Base-by-base conservation (phyloP, 495 filamentous ascomycete genomes). In the Penicillium antarcticum region DNA sequence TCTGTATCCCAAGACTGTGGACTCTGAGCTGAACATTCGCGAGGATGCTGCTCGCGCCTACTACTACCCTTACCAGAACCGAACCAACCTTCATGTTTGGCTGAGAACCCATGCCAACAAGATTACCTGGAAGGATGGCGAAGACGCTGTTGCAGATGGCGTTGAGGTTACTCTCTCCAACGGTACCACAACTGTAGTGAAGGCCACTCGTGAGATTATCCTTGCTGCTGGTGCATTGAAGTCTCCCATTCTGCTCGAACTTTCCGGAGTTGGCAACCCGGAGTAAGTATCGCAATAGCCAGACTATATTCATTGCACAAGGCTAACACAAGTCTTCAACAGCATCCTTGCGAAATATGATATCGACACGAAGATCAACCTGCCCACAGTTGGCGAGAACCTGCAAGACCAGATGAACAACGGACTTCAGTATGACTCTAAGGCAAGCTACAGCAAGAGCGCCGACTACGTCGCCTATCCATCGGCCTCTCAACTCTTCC, bases 331-430 rank as follows among this genome's bases (percentile, higher is more conserved):
- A 12, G 37, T 17, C 10, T 24, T 3, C 8, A 24, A 21, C 11
- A 60, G 57, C 16, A 40, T 61, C 33, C 57, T 61, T 9, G 54
- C 57, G 9, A 57, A 57, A 35, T 57, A 57, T 26, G 43, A 18
- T 5, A 61, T 61, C 29, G n/a, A 51, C 14, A 53, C 53, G 16
- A 61, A 57, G 26, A 23, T 61, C 26, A 51, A 57, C 34, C 43
- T 61, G 18, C 54, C 57, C 13, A 61, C 57, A 8, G 57, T 61
- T 9, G 57, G 57, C 34, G 57, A 61, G 29, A 61, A 61, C 50
- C 53, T 61, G 11, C 57, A 61, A 39, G 57, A 61, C 35, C 57
- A 61, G 36, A 61, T 61, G 57, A 61, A 61, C 51, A 61, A 61
- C 17, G 53, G 51, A 3, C 49, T 61, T 4, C 46, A 45, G 24